These are phyloP conservation scores for Cryphonectria carpinicola DNA, from an alignment of 2,329 filamentous ascomycete species.

Conservation along the genomic window DNA sequence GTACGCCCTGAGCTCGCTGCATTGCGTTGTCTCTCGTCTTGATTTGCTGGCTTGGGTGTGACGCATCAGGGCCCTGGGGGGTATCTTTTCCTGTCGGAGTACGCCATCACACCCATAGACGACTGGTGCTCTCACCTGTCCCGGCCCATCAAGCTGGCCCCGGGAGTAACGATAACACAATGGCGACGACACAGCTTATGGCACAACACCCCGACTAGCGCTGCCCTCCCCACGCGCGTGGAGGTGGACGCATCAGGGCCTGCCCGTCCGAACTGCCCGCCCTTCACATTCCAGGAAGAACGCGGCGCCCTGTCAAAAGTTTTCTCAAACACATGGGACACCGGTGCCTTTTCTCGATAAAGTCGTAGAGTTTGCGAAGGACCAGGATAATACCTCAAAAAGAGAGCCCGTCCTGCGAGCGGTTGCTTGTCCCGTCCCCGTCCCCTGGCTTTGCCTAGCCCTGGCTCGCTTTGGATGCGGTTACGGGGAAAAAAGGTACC, in stretches of 20 bases:
- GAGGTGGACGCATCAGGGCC: not conserved
- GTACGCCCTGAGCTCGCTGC: not conserved
- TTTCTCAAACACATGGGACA: not conserved
- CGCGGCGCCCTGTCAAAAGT: not conserved
- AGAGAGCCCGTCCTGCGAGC: not conserved
- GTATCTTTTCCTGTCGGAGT: not conserved
- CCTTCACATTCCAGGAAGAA: not conserved
- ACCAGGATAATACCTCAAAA: not conserved
- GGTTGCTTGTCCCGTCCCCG: not conserved
- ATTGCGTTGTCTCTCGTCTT: not conserved
- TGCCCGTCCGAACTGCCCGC: not conserved
- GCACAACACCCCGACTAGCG: conserved; percentile 8
- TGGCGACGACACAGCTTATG: conserved; percentile 5
- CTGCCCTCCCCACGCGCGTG: not conserved
- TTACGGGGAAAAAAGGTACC: not conserved
- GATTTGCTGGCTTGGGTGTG: not conserved
- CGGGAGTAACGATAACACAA: conserved; percentile 4
- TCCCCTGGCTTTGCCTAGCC: not conserved
- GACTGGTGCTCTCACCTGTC: not conserved
- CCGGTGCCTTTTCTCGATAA: not conserved
- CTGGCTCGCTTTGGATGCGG: not conserved
- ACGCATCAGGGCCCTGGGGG: not conserved
- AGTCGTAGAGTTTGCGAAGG: not conserved
- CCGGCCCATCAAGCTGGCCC: not conserved
- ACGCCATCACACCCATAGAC: conserved; percentile 8